These are phyloP conservation scores for Fremontodendron californicum DNA, from an alignment of 345 rosid genomes.

Conservation along the genomic window DNA sequence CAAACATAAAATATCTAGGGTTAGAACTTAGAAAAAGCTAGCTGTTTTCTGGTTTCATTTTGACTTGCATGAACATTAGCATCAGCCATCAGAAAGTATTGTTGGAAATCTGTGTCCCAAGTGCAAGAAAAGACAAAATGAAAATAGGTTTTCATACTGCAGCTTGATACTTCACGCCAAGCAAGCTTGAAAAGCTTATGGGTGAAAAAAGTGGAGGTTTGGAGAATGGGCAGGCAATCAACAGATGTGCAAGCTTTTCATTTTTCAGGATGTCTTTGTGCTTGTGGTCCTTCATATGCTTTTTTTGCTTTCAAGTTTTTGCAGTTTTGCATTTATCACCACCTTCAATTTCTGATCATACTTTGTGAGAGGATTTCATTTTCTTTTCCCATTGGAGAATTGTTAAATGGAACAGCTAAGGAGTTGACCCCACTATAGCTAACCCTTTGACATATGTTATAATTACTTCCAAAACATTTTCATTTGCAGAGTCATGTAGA, in stretches of 20 bases:
- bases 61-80: constrained; percentile 13
- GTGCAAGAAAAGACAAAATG: neutral
- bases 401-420: neutral
- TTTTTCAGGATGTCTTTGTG: constrained; percentile 1
- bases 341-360: neutral
- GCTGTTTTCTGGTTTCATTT: neutral
- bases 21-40: neutral
- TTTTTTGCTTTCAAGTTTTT: neutral
- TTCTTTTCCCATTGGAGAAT: neutral
- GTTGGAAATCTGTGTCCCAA: neutral
- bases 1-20: neutral
- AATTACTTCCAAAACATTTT: neutral
- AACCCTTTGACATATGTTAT: neutral
- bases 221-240: neutral
- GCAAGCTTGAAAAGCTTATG: constrained; percentile 2
- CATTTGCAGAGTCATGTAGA: neutral
- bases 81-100: neutral
- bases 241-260: neutral
- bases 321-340: neutral
- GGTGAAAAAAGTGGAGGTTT: constrained; percentile 1
- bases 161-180: neutral
- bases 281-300: constrained; percentile 3
- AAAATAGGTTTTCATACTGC: neutral
- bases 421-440: neutral
- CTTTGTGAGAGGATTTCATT: neutral